A percentile compares a stretch with the other conserved stretches of the same genome.
phyloP scores from a whole-genome alignment of 1,139 yeast species.

The Barnettozyma hawaiiensis region DNA sequence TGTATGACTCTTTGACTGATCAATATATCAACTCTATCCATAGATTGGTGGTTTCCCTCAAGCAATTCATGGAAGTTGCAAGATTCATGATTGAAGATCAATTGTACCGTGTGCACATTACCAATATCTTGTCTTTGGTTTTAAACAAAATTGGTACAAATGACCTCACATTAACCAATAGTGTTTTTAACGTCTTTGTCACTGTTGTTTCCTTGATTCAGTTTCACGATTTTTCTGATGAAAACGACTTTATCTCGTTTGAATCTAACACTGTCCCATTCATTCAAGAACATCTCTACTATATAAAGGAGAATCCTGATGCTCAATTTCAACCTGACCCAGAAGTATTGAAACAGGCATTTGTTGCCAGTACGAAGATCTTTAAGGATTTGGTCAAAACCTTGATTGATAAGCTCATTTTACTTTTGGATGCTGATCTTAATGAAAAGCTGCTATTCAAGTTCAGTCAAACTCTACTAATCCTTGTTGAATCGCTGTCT shows the following conservation, averaged over 20 bases:
- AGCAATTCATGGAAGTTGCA: conserved; percentile 59
- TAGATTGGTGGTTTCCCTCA: conserved; percentile 68
- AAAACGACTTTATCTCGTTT: conserved; percentile 47
- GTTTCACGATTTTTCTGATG: conserved; percentile 43
- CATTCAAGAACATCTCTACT: conserved; percentile 57
- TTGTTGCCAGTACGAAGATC: conserved; percentile 68
- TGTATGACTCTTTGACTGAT: conserved; percentile 77
- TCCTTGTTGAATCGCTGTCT: conserved; percentile 66
- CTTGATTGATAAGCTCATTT: conserved; percentile 56
- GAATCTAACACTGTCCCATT: conserved; percentile 44
- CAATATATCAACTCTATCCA: conserved; percentile 77
- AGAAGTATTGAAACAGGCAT: conserved; percentile 48
- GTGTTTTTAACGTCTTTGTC: conserved; percentile 66
- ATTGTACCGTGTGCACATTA: conserved; percentile 68
- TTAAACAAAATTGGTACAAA: conserved; percentile 86
- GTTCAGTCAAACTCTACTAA: conserved; percentile 59
- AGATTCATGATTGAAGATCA: conserved; percentile 64
- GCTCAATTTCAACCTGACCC: conserved; percentile 33
- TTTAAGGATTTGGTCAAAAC: conserved; percentile 57
- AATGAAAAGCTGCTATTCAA: conserved; percentile 47
- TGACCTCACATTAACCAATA: conserved; percentile 70
- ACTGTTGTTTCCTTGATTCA: conserved; percentile 73
- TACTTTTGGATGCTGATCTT: conserved; percentile 62
- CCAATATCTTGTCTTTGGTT: conserved; percentile 63
- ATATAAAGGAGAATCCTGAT: conserved; percentile 35